A percentile compares a stretch with the other conserved stretches of the same genome.
These are phyloP conservation scores for Graphilbum ipis-grandicollis DNA, from an alignment of 2,329 filamentous ascomycete genomes.

Conservation along the genomic window DNA sequence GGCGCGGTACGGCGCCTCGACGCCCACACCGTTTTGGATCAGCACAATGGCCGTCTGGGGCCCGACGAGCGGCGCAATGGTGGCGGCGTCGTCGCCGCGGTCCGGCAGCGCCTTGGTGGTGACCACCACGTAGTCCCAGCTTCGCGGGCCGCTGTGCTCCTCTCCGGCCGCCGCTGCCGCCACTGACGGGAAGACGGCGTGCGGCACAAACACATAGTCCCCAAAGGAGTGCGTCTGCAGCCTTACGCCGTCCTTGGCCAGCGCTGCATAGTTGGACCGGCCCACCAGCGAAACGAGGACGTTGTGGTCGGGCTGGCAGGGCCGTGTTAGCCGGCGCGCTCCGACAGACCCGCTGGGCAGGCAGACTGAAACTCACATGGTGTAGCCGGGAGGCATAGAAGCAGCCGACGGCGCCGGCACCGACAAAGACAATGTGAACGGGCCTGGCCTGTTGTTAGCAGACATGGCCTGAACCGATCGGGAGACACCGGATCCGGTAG, in stretches of 20 bases:
- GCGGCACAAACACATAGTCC: conserved; percentile 44
- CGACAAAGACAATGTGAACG: conserved; percentile 47
- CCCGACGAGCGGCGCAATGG: conserved; percentile 42
- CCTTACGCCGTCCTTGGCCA: conserved; percentile 42
- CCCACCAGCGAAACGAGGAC: conserved; percentile 52
- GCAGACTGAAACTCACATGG: conserved; percentile 22
- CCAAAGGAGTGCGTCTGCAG: conserved; percentile 51
- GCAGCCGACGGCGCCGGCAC: conserved; percentile 54
- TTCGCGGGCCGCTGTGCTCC: background rate
- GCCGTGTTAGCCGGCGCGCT: background rate
- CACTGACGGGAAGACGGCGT: conserved; percentile 44
- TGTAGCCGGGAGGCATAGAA: conserved; percentile 57
- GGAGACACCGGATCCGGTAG: no score
- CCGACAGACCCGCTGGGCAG: background rate
- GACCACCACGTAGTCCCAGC: conserved; percentile 46
- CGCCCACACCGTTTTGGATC: conserved; percentile 56
- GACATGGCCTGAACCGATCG: no score
- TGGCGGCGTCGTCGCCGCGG: conserved; percentile 39
- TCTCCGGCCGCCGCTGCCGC: conserved; percentile 19
- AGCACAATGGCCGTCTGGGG: conserved; percentile 40
- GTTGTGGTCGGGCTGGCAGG: conserved; percentile 25
- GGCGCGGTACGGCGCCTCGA: conserved; percentile 45
- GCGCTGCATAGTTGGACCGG: conserved; percentile 53
- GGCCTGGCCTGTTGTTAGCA: no score
- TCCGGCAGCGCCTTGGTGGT: conserved; percentile 56